Evolutionary conservation across 2,329 filamentous ascomycete species (phyloP), one percentile per base, ranked within the genome.

Genomic region (Ophiostoma ulmi): DNA sequence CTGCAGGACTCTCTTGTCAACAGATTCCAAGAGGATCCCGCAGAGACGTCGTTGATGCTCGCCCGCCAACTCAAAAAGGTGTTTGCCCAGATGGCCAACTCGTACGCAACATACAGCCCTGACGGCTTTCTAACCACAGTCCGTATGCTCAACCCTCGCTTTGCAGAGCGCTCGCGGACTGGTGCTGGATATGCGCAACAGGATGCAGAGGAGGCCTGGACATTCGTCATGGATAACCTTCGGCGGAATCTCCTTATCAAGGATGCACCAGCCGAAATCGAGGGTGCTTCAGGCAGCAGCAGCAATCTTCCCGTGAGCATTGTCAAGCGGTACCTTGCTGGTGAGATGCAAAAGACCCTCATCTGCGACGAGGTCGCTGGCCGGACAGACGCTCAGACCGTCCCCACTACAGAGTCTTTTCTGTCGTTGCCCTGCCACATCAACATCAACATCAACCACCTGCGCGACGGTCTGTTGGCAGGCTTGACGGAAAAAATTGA

Each of bases 181-280:
- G 91, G 92, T 31, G 85, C 90, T 71, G 93, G 92, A 7, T 98
- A 90, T 77, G 94, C 95, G n/a, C 95, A 99, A 80, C 95, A 99
- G 81, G 95, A 99, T 82, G 95, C 95, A 0, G 95, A 99, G 80
- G 95, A 99, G 80, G 95, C 94, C 66, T 99, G 94, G 93, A 95
- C 94, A 26, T 94, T 98, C 78, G 96, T 99, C 73, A 82, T 99
- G 6, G 88, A 91, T 64, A 91, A 94, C 77, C 82, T 99, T 52
- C 88, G 91, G 73, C 87, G 91, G 76, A 94, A 92, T 78, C 82
- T 98, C 68, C 90, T 88, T 77, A 80, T 91, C 74, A 88, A 87
- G 76, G 85, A 86, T n/a, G 63, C 20, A 39, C 20, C 63, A 10
- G 35, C 35, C 10, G 78, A 78, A 5, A 13, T 48, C 26, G 64